These are phyloP conservation scores for Puccinellia tenuiflora DNA, from an alignment of 176 grass and related monocot species.

Conservation along the genomic window DNA sequence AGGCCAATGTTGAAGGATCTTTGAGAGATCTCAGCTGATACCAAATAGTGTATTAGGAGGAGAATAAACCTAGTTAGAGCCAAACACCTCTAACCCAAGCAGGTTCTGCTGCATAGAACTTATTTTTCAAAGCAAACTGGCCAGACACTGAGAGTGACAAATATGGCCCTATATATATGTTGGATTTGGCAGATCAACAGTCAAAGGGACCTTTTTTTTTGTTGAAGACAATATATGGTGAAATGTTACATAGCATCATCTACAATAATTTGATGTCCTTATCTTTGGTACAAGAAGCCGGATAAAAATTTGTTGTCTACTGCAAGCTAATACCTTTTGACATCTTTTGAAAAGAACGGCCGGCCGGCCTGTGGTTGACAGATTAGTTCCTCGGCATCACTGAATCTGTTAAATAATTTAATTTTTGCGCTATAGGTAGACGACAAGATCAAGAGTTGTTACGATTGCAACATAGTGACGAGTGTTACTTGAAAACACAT, in stretches of 20 bases:
- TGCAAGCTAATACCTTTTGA: slow-evolving; percentile 24
- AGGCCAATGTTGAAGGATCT: slow-evolving; percentile 2
- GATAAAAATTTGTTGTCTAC: slow-evolving; percentile 16
- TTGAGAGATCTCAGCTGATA: background rate
- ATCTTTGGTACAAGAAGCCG: slow-evolving; percentile 26
- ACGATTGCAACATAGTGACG: slow-evolving; percentile 16
- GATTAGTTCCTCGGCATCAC: background rate
- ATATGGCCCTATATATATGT: slow-evolving; percentile 18
- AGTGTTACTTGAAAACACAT: slow-evolving; percentile 5
- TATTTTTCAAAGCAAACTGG: background rate
- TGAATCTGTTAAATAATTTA: background rate
- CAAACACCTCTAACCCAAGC: background rate
- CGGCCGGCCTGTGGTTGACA: slow-evolving; percentile 30
- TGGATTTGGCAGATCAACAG: background rate
- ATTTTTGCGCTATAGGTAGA: background rate
- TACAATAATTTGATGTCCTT: slow-evolving; percentile 19
- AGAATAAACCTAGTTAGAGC: background rate
- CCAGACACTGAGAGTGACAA: background rate
- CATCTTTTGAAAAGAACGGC: slow-evolving; percentile 7
- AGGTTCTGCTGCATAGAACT: background rate
- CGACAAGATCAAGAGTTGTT: slow-evolving; percentile 27
- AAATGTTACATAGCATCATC: background rate
- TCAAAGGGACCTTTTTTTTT: background rate
- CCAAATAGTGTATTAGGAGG: background rate
- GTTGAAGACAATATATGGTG: background rate